Evolutionary conservation across 495 filamentous ascomycete species (phyloP).

Genomic region (Penicillium dipodomyicola): DNA sequence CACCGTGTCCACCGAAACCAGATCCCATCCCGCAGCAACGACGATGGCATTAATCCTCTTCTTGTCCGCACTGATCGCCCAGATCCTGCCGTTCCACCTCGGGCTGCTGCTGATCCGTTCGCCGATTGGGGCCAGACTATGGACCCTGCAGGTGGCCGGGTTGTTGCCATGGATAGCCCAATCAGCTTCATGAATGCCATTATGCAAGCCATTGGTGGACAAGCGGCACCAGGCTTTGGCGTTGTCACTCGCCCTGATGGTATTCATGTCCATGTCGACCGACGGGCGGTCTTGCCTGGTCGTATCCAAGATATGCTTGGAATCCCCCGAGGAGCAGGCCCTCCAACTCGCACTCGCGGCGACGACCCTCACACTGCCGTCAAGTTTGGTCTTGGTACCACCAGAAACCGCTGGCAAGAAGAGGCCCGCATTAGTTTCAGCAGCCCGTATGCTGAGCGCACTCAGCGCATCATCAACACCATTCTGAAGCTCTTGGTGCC

Average conservation of each 20-base stretch:
- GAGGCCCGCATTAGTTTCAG: constrained; percentile 87
- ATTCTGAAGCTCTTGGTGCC: constrained; percentile 75
- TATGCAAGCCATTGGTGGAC: constrained; percentile 55
- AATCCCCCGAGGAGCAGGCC: constrained; percentile 45
- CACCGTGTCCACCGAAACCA: constrained; percentile 52
- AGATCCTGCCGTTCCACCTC: constrained; percentile 31
- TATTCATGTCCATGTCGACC: constrained; percentile 56
- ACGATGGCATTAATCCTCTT: constrained; percentile 82
- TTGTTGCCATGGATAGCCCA: constrained; percentile 57
- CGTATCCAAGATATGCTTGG: constrained; percentile 58
- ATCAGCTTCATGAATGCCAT: constrained; percentile 62
- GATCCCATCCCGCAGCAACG: constrained; percentile 50
- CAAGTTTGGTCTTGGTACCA: constrained; percentile 66
- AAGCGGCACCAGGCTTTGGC: constrained; percentile 49
- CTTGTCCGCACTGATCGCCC: constrained; percentile 49
- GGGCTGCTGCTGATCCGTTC: constrained; percentile 36
- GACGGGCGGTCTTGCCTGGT: constrained; percentile 51
- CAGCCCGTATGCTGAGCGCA: constrained; percentile 62
- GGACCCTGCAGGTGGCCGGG: constrained; percentile 46
- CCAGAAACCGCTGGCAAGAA: constrained; percentile 78
- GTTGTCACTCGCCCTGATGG: constrained; percentile 58
- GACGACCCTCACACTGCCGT: constrained; percentile 65
- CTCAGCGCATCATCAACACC: constrained; percentile 66
- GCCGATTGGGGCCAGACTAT: constrained; percentile 58
- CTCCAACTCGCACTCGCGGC: constrained; percentile 40